phyloP scores from a whole-genome alignment of 495 filamentous ascomycete genomes.

The Trichoderma asperelloides region DNA sequence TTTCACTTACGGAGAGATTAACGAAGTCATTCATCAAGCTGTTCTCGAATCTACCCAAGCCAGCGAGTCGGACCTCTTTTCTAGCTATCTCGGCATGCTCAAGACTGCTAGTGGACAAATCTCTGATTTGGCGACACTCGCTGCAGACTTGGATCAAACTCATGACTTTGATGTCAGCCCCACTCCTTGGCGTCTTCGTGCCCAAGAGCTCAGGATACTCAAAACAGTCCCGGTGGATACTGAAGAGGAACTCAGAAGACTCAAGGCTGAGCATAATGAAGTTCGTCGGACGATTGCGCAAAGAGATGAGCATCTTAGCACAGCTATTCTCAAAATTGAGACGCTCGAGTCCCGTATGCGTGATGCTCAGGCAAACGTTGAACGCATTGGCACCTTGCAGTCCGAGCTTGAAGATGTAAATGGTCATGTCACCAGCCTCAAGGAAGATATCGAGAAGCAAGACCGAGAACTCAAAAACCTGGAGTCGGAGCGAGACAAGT shows the following conservation, averaged over 20 bases:
- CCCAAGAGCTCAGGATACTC: conserved; percentile 65
- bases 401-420: conserved; percentile 46
- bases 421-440: conserved; percentile 45
- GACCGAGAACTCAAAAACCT: conserved; percentile 49
- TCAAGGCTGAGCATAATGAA: conserved; percentile 66
- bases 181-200: conserved; percentile 76
- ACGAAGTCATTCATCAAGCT: conserved; percentile 50
- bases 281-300: conserved; percentile 54
- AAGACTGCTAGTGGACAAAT: conserved; percentile 55
- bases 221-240: conserved; percentile 71
- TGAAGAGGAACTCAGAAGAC: conserved; percentile 65
- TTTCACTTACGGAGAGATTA: conserved; percentile 56
- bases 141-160: conserved; percentile 67
- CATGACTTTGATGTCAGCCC: conserved; percentile 69
- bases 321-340: conserved; percentile 81
- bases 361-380: conserved; percentile 63
- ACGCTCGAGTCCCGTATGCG: conserved; percentile 74
- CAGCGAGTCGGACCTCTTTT: conserved; percentile 53
- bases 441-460: conserved; percentile 53
- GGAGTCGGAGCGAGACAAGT: conserved; percentile 61
- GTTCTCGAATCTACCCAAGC: conserved; percentile 40
- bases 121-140: conserved; percentile 62
- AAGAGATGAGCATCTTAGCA: conserved; percentile 58
- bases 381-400: conserved; percentile 57
- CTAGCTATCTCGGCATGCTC: conserved; percentile 57